Base-by-base conservation (phyloP, 148 eudicot species). In the Beta vulgaris region DNA sequence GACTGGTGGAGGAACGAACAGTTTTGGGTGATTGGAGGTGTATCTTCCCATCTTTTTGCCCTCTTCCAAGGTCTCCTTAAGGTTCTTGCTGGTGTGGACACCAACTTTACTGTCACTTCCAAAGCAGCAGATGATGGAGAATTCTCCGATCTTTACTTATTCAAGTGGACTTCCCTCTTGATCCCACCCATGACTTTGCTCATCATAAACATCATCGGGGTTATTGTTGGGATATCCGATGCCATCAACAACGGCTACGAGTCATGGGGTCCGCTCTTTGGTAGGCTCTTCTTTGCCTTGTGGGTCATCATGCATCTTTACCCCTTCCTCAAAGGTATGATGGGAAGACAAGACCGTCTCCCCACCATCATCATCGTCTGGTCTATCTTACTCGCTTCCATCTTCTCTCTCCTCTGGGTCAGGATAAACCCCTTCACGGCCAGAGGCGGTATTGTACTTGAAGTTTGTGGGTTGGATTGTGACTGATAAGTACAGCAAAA, bases 21-120 rank as follows among this genome's bases (percentile, higher is more conserved):
- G 85, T 96, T 96, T 80, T 96, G 99, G 99, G 99, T 96, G 4
- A 96, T 96, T 25, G 99, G 99, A 61, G 99, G 99, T 40, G 92
- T 80, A 14, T 96, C 99, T 4, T 76, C 99, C n/a, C 99, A 96
- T 79, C 87, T 96, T 2, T 96, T 96, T 57, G 99, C 99, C 36
- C 91, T 96, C 26, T 78, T 92, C 77, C 99, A 96, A 77, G 99
- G 99, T 82, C 91, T 96, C 18, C 95, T 96, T 32, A 96, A 96
- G 80, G 99, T 96, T 40, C 75, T 96, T 29, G 99, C 97, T 18
- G 99, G 99, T 69, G 98, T 96, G 21, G 83, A 85, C 87, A 96
- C 99, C 67, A 91, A 88, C 82, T 96, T 96, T 81, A 96, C 98
- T 0, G 99, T 96, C 44, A 96, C 99, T 31, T 91, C 99, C 49